Evolutionary conservation across 768 basidiomycete species (phyloP).

Genomic region (Podaxis sp.): DNA sequence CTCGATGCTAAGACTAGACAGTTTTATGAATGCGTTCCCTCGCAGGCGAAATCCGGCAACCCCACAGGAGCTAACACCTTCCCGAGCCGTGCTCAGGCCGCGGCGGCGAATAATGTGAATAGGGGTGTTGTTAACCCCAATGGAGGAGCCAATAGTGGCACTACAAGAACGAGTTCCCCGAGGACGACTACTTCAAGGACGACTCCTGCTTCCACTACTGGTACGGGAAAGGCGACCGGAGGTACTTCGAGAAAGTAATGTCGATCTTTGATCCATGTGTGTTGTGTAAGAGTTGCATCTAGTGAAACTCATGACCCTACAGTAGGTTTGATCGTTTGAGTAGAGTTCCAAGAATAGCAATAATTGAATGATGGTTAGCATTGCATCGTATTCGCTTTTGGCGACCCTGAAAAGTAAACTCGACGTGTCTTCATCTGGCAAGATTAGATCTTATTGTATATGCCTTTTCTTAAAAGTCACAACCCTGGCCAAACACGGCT

Average conservation of each 20-base stretch:
- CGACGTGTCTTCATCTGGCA: too few species aligned
- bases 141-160: not conserved
- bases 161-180: not conserved
- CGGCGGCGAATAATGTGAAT: constrained; percentile 5
- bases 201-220: not conserved
- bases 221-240: not conserved
- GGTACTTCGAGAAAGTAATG: constrained; percentile 2
- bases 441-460: too few species aligned
- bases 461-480: too few species aligned
- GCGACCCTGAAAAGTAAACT: too few species aligned
- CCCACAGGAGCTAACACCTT: not conserved
- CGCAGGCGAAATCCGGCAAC: constrained; percentile 6
- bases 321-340: not conserved
- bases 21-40: not conserved
- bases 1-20: not conserved
- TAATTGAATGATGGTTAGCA: not conserved
- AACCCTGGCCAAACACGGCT: too few species aligned
- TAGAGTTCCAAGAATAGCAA: constrained; percentile 5
- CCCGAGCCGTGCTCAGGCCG: not conserved
- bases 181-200: not conserved
- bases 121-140: constrained; percentile 1
- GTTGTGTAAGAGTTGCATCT: not conserved
- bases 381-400: too few species aligned
- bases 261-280: not conserved
- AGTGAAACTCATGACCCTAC: not conserved